Conservation (phyloP, 1,284 basidiomycete genomes). For the Austroboletus rostrupii region DNA sequence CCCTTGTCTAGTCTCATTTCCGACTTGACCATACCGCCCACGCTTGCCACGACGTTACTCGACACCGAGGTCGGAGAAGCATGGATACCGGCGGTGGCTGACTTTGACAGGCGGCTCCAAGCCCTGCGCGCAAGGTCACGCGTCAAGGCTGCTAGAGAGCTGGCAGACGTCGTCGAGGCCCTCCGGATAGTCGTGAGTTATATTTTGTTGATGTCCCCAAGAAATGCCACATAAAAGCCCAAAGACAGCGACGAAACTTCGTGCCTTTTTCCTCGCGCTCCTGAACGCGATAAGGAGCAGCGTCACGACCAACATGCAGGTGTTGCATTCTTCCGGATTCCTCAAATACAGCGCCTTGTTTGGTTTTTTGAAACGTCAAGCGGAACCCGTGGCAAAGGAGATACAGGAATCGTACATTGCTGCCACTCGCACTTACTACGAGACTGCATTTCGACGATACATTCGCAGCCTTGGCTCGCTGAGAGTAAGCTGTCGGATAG, state of each 20-base stretch:
- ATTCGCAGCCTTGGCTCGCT: conserved; percentile 76
- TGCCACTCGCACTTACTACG: conserved; percentile 88
- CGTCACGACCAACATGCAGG: conserved; percentile 90
- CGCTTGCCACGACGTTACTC: conserved; percentile 74
- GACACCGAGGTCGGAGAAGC: conserved; percentile 80
- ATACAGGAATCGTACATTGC: conserved; percentile 86
- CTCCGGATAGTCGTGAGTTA: conserved; percentile 75
- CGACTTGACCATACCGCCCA: conserved; percentile 81
- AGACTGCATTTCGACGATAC: conserved; percentile 93
- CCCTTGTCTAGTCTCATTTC: conserved; percentile 78
- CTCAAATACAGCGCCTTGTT: conserved; percentile 85
- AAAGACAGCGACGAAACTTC: conserved; percentile 84
- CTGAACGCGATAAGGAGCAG: conserved; percentile 80
- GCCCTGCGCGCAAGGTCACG: conserved; percentile 67
- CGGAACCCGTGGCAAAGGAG: conserved; percentile 80
- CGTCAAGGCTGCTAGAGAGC: conserved; percentile 81
- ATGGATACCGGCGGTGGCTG: conserved; percentile 78
- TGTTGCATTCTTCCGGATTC: conserved; percentile 86
- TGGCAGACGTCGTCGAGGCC: conserved; percentile 81
- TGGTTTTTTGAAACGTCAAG: conserved; percentile 82
- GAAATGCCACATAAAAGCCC: conserved; percentile 1
- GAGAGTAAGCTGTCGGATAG: conserved; percentile 46
- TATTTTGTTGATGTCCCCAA: conserved; percentile 3
- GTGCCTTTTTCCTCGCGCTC: conserved; percentile 81
- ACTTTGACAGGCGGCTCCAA: conserved; percentile 76